phyloP scores from a whole-genome alignment of 208 protist genomes.

The Leishmania arabica region DNA sequence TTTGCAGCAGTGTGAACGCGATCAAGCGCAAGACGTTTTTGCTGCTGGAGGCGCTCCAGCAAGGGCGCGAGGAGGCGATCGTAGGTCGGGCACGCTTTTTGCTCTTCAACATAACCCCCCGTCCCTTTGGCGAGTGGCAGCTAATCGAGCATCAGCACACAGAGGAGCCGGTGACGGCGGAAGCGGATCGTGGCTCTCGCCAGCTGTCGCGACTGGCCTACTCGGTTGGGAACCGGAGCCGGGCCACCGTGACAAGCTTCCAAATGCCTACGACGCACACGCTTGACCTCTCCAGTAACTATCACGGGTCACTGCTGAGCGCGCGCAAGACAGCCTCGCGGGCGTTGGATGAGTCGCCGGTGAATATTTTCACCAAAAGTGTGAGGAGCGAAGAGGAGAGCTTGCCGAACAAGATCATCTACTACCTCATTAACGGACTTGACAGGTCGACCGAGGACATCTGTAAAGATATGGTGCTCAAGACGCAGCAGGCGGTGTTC shows the following conservation, averaged over 20 bases:
- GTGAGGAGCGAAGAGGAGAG: slow-evolving; percentile 45
- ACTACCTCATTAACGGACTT: slow-evolving; percentile 65
- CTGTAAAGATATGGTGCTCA: slow-evolving; percentile 37
- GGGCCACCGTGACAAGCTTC: slow-evolving; percentile 29
- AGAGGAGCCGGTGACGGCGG: slow-evolving; percentile 57
- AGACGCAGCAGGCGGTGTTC: slow-evolving; percentile 47
- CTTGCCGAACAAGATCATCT: slow-evolving; percentile 58
- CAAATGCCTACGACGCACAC: slow-evolving; percentile 24
- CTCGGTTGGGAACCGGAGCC: slow-evolving; percentile 33
- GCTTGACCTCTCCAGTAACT: slow-evolving; percentile 38
- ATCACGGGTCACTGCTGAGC: slow-evolving; percentile 23
- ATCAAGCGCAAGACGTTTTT: slow-evolving; percentile 73
- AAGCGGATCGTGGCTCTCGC: slow-evolving; percentile 28
- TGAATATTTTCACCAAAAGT: slow-evolving; percentile 43
- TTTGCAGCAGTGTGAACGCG: slow-evolving; percentile 49
- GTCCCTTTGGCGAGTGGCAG: slow-evolving; percentile 47
- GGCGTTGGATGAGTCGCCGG: slow-evolving; percentile 19
- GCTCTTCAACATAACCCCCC: slow-evolving; percentile 67
- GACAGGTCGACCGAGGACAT: slow-evolving; percentile 45
- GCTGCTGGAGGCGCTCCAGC: slow-evolving; percentile 84
- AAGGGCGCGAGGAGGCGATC: slow-evolving; percentile 61
- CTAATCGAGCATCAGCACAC: slow-evolving; percentile 72
- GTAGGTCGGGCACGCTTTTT: slow-evolving; percentile 74
- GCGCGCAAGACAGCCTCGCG: slow-evolving; percentile 19
- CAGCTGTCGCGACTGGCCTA: slow-evolving; percentile 25